A percentile compares a stretch with the other conserved stretches of the same genome.
phyloP scores from a whole-genome alignment of 2,329 filamentous ascomycete genomes.

The Aspergillus pseudoglaucus region DNA sequence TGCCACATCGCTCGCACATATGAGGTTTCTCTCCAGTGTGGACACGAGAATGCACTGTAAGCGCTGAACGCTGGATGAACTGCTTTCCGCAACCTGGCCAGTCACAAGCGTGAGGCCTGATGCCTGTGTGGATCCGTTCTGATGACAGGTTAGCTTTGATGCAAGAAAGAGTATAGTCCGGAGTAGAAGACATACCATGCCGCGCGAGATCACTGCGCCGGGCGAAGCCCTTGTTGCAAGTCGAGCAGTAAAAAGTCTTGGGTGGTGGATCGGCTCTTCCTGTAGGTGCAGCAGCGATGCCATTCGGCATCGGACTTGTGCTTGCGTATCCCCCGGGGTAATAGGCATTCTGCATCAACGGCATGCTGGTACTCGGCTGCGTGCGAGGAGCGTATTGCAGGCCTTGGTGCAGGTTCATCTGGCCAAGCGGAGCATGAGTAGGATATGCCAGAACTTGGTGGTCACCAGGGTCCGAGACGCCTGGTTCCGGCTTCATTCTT shows the following conservation, averaged over 20 bases:
- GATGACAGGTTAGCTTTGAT: conserved; percentile 5
- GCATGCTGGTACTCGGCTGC: conserved; percentile 46
- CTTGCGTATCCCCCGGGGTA: conserved; percentile 44
- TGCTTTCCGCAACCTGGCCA: conserved; percentile 84
- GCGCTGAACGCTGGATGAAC: conserved; percentile 91
- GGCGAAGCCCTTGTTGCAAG: conserved; percentile 86
- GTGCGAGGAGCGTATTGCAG: conserved; percentile 51
- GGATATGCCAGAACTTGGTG: conserved; percentile 53
- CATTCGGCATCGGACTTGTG: conserved; percentile 41
- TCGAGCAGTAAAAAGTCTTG: conserved; percentile 82
- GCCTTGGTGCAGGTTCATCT: conserved; percentile 47
- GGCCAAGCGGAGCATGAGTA: conserved; percentile 47
- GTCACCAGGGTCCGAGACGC: conserved; percentile 50
- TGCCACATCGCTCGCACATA: conserved; percentile 92
- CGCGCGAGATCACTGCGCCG: conserved; percentile 87
- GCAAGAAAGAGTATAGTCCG: not conserved
- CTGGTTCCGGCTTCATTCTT: conserved; percentile 55
- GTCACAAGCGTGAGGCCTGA: conserved; percentile 88
- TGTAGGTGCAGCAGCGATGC: conserved; percentile 28
- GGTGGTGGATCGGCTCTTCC: conserved; percentile 46
- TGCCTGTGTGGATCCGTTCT: conserved; percentile 94
- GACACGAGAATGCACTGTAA: conserved; percentile 91
- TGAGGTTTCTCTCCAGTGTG: conserved; percentile 98
- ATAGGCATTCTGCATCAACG: conserved; percentile 51
- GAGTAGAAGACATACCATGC: conserved; percentile 63